Conservation (phyloP, 1,284 basidiomycete genomes). For the Cryptococcus amylolentus region DNA sequence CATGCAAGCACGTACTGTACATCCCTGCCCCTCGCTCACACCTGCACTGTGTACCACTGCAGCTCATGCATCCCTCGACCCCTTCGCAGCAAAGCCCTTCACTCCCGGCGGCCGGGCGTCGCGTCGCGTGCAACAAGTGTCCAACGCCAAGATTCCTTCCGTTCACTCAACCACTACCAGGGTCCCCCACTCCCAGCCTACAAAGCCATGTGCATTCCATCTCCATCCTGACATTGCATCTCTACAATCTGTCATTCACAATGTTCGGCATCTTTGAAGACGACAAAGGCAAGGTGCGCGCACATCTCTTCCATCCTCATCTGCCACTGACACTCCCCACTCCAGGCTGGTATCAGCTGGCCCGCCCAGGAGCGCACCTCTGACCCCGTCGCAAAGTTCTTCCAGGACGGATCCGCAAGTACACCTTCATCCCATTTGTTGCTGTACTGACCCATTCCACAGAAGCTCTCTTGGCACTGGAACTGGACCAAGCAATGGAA, state of each 20-base stretch:
- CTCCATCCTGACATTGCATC: background rate
- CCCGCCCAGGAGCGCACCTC: slow-evolving; percentile 39
- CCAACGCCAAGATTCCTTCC: too few relatives aligned
- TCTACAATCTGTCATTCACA: background rate
- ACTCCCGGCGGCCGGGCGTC: background rate
- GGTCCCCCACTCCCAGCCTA: background rate
- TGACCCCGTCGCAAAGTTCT: slow-evolving; percentile 41
- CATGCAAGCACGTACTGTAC: too few relatives aligned
- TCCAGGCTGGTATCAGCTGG: slow-evolving; percentile 42
- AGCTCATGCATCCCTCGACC: background rate
- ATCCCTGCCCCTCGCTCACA: background rate
- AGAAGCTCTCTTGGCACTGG: slow-evolving; percentile 45
- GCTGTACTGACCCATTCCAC: background rate
- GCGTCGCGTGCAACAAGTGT: too few relatives aligned
- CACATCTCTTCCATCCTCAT: background rate
- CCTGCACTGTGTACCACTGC: background rate
- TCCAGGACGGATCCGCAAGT: slow-evolving; percentile 36
- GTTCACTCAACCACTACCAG: background rate
- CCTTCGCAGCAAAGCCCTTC: background rate
- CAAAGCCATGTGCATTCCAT: background rate
- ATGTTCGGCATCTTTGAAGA: background rate
- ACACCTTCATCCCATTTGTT: background rate
- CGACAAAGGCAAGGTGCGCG: slow-evolving; percentile 7
- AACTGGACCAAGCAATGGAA: slow-evolving; percentile 49
- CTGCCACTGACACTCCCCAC: background rate